These are phyloP conservation scores for Fraxinus greggii DNA, from an alignment of 305 asterid genomes.

Conservation along the genomic window DNA sequence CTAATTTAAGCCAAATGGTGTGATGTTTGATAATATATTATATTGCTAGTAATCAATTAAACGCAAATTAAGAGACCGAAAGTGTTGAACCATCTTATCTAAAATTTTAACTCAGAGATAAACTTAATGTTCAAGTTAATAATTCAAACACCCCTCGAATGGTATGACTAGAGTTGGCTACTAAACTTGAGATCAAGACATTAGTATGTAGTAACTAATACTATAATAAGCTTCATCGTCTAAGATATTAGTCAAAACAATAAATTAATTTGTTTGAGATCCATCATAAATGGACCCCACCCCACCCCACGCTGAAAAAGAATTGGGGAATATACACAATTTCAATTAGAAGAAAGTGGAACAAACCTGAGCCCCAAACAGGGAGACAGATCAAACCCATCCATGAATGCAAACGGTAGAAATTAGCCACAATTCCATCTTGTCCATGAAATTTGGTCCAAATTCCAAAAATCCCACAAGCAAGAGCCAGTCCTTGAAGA, in stretches of 20 bases:
- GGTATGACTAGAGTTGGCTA: background rate
- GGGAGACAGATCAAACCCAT: conserved; percentile 66
- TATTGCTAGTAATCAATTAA: background rate
- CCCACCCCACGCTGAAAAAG: background rate
- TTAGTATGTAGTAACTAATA: too few relatives aligned
- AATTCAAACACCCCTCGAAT: background rate
- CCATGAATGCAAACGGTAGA: conserved; percentile 87
- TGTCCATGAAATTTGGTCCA: conserved; percentile 79
- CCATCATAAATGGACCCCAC: background rate
- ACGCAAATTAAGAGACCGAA: background rate
- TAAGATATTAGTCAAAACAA: too few relatives aligned
- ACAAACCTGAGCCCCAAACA: conserved; percentile 84
- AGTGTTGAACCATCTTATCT: background rate
- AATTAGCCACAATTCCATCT: conserved; percentile 80
- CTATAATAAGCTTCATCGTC: background rate
- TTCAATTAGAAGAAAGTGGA: background rate
- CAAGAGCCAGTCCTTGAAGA: conserved; percentile 87
- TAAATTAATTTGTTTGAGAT: background rate
- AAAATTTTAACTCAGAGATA: too few relatives aligned
- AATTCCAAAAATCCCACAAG: conserved; percentile 78
- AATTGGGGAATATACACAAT: background rate
- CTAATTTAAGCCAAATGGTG: background rate
- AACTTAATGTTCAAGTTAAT: too few relatives aligned
- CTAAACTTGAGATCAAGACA: too few relatives aligned
- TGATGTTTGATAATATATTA: background rate